Evolutionary conservation across 164 flowering plant species (phyloP), one percentile per base, ranked within the genome.

Genomic region (Tetracentron sinense): DNA sequence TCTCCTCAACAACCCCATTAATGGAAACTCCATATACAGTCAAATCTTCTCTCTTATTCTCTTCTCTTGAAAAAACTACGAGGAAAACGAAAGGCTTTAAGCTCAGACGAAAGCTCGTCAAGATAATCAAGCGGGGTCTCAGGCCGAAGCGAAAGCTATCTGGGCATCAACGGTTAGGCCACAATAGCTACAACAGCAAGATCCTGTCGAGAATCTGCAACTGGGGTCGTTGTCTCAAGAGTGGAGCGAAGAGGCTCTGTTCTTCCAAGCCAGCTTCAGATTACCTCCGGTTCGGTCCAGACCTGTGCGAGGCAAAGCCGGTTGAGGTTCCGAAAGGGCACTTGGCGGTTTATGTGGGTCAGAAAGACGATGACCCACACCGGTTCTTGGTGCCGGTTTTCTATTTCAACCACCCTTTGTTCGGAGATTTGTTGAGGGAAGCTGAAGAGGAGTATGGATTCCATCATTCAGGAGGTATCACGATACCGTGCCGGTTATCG

Each of bases 321-420:
- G 75, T 21, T 27, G 7, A 33, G 5, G 85, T 85, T 0, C 98
- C 97, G 20, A 92, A 88, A 62, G 98, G 98, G 0, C 83, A 85
- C 54, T 23, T 92, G 71, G 96, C 98, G 31, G 92, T 92, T 8
- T 87, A 86, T 65, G 93, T 90, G 61, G 97, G 96, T 1, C 73
- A 77, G 62, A 82, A 84, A 58, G 87, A 81, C 57, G 87, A 78
- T n/a, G 85, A 83, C 44, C 72, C 72, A 3, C 82, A 74, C 62
- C 72, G 98, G 59, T 77, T 85, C 19, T 58, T 90, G 65, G 92
- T 92, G 58, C 98, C 98, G 28, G 89, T 92, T 29, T 67, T 90
- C 26, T 90, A 92, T 72, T 78, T 86, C 47, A 92, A 92, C 55
- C 98, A 92, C 50, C 98, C 98, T 7, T 67, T 90, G 65, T 92